Evolutionary conservation across 768 basidiomycete genomes (phyloP).

Genomic region (Macrolepiota dolichaula): DNA sequence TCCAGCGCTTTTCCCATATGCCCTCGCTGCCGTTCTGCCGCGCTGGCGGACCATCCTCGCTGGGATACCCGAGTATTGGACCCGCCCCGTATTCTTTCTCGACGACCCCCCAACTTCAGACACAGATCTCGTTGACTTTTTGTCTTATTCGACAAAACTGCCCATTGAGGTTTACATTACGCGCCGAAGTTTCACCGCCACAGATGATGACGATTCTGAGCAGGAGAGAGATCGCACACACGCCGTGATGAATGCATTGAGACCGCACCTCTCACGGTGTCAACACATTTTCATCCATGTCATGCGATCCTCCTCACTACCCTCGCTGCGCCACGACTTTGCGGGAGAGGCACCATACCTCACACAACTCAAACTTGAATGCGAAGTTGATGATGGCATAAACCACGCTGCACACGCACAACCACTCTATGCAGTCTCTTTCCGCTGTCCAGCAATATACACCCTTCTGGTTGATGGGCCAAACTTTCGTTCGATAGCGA

Average conservation of each 20-base stretch:
- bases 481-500: neutral
- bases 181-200: neutral
- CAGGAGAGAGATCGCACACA: slow-evolving; percentile 6
- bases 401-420: neutral
- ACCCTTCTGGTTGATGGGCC: slow-evolving; percentile 5
- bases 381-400: slow-evolving; percentile 2
- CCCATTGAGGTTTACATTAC: slow-evolving; percentile 12
- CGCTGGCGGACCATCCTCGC: slow-evolving; percentile 11
- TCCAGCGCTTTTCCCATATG: slow-evolving; percentile 10
- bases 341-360: slow-evolving; percentile 8
- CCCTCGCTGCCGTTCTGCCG: slow-evolving; percentile 2
- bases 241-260: slow-evolving; percentile 4
- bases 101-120: neutral
- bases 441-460: neutral
- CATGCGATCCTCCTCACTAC: slow-evolving; percentile 14
- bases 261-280: slow-evolving; percentile 10
- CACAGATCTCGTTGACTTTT: neutral
- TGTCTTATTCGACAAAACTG: slow-evolving; percentile 2
- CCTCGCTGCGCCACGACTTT: slow-evolving; percentile 13
- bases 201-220: neutral
- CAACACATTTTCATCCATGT: slow-evolving; percentile 9
- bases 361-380: slow-evolving; percentile 11
- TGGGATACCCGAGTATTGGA: slow-evolving; percentile 13
- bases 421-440: neutral
- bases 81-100: slow-evolving; percentile 6